Percentiles rank a stretch among this genome's conserved stretches.
These are phyloP conservation scores for Nitzschia sp. DNA, from an alignment of 108 stramenopile genomes.

Conservation along the genomic window DNA sequence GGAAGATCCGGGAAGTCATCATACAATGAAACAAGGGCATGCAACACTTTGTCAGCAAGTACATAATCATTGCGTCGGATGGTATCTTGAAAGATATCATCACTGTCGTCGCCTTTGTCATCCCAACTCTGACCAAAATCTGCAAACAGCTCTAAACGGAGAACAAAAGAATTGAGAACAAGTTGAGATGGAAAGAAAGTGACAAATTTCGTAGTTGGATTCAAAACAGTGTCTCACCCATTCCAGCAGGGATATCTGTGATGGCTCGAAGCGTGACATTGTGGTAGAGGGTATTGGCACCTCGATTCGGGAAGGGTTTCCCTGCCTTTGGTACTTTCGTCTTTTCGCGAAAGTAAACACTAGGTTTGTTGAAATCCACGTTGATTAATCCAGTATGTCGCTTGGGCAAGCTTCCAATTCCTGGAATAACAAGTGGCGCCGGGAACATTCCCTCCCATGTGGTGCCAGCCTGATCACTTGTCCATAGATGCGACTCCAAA, in stretches of 20 bases:
- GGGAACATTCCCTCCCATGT: conserved; percentile 40
- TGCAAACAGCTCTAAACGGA: conserved; percentile 28
- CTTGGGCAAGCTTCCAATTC: conserved; percentile 39
- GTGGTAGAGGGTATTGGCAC: conserved; percentile 63
- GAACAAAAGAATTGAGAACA: background rate
- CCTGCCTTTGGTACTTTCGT: conserved; percentile 23
- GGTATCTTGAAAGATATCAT: conserved; percentile 47
- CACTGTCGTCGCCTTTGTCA: conserved; percentile 26
- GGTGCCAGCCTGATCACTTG: conserved; percentile 24
- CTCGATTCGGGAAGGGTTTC: conserved; percentile 43
- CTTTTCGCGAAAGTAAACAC: conserved; percentile 28
- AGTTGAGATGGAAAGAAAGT: background rate
- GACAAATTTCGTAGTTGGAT: too few species aligned
- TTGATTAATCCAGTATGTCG: conserved; percentile 46
- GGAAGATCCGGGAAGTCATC: conserved; percentile 46
- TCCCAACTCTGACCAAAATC: conserved; percentile 50
- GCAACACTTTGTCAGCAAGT: conserved; percentile 51
- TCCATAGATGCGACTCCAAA: conserved; percentile 44
- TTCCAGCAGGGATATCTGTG: conserved; percentile 59
- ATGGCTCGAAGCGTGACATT: conserved; percentile 63
- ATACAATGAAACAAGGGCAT: conserved; percentile 48
- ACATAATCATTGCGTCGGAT: conserved; percentile 56
- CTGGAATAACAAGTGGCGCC: conserved; percentile 34
- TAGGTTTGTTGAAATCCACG: conserved; percentile 36
- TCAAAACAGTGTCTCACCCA: conserved; percentile 59